phyloP scores from a whole-genome alignment of 176 grass and related monocot genomes.

The Hyparrhenia diplandra region DNA sequence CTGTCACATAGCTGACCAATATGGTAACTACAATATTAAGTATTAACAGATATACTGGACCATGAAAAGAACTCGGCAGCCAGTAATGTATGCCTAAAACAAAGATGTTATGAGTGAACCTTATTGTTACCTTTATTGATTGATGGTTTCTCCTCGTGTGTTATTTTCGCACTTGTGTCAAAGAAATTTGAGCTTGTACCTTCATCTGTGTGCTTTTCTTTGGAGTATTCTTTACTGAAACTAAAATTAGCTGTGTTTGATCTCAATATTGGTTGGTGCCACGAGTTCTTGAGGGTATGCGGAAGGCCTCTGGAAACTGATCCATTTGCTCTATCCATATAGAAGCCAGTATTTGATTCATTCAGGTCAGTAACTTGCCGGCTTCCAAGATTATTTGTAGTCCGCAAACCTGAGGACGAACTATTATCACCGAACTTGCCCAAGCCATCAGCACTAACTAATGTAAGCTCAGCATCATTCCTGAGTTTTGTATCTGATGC shows the following conservation, averaged over 20 bases:
- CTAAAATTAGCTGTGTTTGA: conserved; percentile 44
- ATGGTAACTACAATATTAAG: background rate
- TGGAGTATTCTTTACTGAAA: conserved; percentile 47
- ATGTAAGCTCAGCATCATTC: conserved; percentile 38
- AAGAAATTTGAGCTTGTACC: conserved; percentile 60
- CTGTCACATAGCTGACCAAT: background rate
- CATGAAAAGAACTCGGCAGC: conserved; percentile 16
- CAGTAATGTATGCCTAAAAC: background rate
- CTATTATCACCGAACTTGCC: conserved; percentile 30
- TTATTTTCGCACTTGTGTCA: conserved; percentile 27
- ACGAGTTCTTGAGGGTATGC: conserved; percentile 26
- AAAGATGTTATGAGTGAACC: background rate
- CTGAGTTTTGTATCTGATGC: conserved; percentile 8
- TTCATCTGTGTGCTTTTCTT: conserved; percentile 44
- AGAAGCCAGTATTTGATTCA: conserved; percentile 42
- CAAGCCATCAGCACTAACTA: conserved; percentile 12
- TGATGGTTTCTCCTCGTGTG: conserved; percentile 37
- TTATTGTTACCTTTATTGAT: conserved; percentile 57
- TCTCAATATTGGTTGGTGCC: conserved; percentile 24
- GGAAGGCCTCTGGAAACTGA: conserved; percentile 26
- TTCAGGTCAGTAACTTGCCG: conserved; percentile 55
- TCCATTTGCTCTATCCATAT: conserved; percentile 18
- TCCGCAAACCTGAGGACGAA: conserved; percentile 27
- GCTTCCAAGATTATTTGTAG: conserved; percentile 21
- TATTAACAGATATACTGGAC: background rate